phyloP scores from a whole-genome alignment of 2,329 filamentous ascomycete genomes.

The Aspergillus pseudoviridinutans region DNA sequence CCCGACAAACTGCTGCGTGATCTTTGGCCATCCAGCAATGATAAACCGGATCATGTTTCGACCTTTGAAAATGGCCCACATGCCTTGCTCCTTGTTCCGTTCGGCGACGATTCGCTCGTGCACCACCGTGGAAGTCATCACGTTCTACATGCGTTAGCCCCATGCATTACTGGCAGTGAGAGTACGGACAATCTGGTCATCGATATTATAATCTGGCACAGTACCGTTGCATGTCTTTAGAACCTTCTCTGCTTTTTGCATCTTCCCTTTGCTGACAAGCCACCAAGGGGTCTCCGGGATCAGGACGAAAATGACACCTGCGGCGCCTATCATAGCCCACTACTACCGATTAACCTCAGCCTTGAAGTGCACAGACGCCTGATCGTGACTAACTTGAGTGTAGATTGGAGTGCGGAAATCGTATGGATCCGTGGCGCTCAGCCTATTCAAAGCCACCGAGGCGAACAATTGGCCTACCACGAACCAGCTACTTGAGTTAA shows the following conservation, averaged over 20 bases:
- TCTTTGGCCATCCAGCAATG: slow-evolving; percentile 39
- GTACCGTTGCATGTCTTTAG: slow-evolving; percentile 26
- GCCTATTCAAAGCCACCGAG: slow-evolving; percentile 38
- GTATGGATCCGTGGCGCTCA: slow-evolving; percentile 27
- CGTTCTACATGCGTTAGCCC: slow-evolving; percentile 14
- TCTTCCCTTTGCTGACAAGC: too few relatives aligned
- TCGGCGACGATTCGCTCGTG: slow-evolving; percentile 31
- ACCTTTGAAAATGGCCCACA: slow-evolving; percentile 36
- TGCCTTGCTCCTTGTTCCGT: slow-evolving; percentile 24
- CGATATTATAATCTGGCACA: slow-evolving; percentile 29
- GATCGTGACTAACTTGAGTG: slow-evolving; percentile 30
- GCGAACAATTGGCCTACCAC: slow-evolving; percentile 43
- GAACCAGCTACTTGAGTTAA: slow-evolving; percentile 34
- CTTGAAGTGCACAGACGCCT: background rate
- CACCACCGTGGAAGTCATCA: slow-evolving; percentile 34
- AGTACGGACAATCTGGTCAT: slow-evolving; percentile 29
- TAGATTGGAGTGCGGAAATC: slow-evolving; percentile 42
- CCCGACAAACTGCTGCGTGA: slow-evolving; percentile 40
- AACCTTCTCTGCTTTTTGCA: slow-evolving; percentile 14
- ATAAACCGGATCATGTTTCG: slow-evolving; percentile 36
- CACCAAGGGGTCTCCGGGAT: too few relatives aligned
- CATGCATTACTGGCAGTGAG: background rate
- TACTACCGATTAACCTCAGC: slow-evolving; percentile 13
- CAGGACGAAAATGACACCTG: too few relatives aligned
- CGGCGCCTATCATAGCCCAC: slow-evolving; percentile 44